Evolutionary conservation across 78 protist species (phyloP), one percentile per base, ranked within the genome.

Genomic region (Dictyostelium brefeldianum): DNA sequence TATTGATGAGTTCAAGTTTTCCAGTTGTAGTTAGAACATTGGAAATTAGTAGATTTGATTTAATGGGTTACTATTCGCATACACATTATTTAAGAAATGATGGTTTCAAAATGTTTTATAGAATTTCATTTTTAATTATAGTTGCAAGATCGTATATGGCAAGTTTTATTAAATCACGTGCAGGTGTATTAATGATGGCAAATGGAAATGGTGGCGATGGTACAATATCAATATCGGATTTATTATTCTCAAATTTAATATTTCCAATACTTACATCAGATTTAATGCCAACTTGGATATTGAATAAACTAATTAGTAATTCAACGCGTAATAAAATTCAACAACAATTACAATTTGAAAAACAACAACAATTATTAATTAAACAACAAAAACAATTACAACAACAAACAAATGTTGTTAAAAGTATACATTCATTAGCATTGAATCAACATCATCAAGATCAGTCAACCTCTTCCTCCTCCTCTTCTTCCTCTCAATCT

Each of bases 51-150:
- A 71, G 92, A 85, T 85, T 85, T n/a, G 92, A 85, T 75, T 75
- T 85, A 25, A 87, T 87, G 93, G 93, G 93, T 15, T 87, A 77
- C 17, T 87, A 87, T 65, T 59, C 83, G 51, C 93, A 87, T 64
- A 87, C 83, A 12, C 47, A 65, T 17, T 87, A 87, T 65, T 29
- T 87, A 22, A 74, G 79, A 65, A 67, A 54, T 51, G 83, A 87
- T 17, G 20, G 18, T 10, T 59, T 87, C 12, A 57, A 87, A 25
- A 27, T 87, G 0, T 15, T 56, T 2, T 74, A 78, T 51, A 43
- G 84, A 11, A 50, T 47, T 2, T 25, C 81, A 43, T 87, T 87
- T 11, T 41, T 87, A 15, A 18, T 57, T 3, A 7, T 51, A 14
- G 50, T 87, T 4, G 65, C 50, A 15, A 74, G 80, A 71, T 64